Conservation (phyloP, 2,329 filamentous ascomycete genomes). For the Aspergillus neotritici region DNA sequence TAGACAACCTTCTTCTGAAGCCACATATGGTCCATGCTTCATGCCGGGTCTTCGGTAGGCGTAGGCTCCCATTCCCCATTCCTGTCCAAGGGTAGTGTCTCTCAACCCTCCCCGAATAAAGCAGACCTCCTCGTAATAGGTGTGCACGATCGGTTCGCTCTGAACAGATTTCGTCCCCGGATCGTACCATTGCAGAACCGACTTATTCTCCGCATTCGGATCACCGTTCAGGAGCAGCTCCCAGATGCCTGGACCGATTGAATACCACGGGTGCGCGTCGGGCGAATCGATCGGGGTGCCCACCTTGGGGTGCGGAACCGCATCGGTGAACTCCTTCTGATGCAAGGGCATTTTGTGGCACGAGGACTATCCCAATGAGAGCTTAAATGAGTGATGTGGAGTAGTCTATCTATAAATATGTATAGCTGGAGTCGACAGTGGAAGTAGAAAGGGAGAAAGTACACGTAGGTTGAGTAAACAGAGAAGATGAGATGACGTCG, state of each 20-base stretch:
- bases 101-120: constrained; percentile 33
- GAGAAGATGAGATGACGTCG: no score
- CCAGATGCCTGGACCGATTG: constrained; percentile 30
- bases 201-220: constrained; percentile 18
- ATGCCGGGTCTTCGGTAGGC: constrained; percentile 39
- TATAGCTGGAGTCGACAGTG: no score
- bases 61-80: constrained; percentile 35
- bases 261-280: constrained; percentile 15
- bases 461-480: no score
- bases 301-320: constrained; percentile 14
- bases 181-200: constrained; percentile 34
- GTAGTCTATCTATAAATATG: no score
- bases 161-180: constrained; percentile 25
- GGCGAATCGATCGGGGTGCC: constrained; percentile 13
- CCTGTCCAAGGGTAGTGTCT: constrained; percentile 26
- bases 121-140: constrained; percentile 38
- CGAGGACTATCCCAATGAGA: no score
- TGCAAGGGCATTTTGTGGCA: constrained; percentile 10
- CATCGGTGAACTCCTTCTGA: constrained; percentile 21
- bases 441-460: no score
- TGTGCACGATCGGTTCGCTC: constrained; percentile 28
- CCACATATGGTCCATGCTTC: constrained; percentile 36
- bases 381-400: no score
- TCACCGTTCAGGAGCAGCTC: constrained; percentile 35
- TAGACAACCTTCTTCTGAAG: constrained; percentile 32